phyloP scores from a whole-genome alignment of 2,329 filamentous ascomycete genomes.

The Talaromyces rugulosus region DNA sequence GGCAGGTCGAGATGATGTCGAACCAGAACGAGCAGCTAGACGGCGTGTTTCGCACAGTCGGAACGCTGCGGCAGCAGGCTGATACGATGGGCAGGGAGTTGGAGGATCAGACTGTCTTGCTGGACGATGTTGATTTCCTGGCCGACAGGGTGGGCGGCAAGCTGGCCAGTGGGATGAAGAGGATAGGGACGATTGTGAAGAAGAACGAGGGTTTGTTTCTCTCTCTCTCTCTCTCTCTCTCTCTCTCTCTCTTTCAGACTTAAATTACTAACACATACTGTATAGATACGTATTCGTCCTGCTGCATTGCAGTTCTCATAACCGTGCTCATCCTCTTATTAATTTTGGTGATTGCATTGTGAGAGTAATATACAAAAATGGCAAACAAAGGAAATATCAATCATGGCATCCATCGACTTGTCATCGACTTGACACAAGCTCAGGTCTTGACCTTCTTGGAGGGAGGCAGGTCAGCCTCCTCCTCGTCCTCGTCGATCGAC shows the following conservation, averaged over 20 bases:
- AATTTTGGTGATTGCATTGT: slow-evolving; percentile 67
- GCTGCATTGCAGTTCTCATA: slow-evolving; percentile 85
- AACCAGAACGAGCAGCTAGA: slow-evolving; percentile 93
- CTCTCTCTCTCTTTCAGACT: not conserved
- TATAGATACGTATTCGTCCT: slow-evolving; percentile 69
- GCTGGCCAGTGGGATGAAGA: slow-evolving; percentile 79
- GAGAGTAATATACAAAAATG: slow-evolving; percentile 29
- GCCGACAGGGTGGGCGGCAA: slow-evolving; percentile 85
- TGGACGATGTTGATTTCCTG: slow-evolving; percentile 77
- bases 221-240: not conserved
- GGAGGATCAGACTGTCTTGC: slow-evolving; percentile 87
- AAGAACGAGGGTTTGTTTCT: slow-evolving; percentile 76
- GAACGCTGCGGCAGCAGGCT: slow-evolving; percentile 83
- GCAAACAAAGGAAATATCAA: slow-evolving; percentile 13
- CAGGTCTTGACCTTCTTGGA: slow-evolving; percentile 33
- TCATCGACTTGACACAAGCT: not conserved
- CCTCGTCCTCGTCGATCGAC: slow-evolving; percentile 53
- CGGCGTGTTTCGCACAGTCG: slow-evolving; percentile 87
- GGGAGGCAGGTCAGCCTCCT: slow-evolving; percentile 50
- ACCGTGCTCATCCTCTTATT: slow-evolving; percentile 82
- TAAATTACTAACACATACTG: not conserved
- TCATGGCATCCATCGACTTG: not conserved
- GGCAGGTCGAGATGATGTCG: slow-evolving; percentile 86
- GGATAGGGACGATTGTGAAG: slow-evolving; percentile 76
- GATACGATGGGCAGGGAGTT: slow-evolving; percentile 94